Percentiles rank a stretch among this genome's conserved stretches.
Evolutionary conservation across 2,329 filamentous ascomycete genomes (phyloP).

Genomic region (Paraconiothyrium brasiliense): DNA sequence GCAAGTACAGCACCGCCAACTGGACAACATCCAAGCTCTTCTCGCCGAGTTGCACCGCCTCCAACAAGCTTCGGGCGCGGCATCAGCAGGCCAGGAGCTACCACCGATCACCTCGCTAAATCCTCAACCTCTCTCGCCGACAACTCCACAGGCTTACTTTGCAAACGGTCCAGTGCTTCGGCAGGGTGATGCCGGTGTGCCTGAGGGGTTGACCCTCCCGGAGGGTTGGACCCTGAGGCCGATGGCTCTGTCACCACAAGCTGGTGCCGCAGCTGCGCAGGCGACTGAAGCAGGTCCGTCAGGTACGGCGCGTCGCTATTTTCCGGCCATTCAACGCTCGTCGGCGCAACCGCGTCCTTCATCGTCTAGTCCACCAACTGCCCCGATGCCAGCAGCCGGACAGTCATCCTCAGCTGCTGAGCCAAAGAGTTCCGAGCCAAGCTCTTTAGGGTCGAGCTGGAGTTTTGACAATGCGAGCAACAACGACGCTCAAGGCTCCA

Average conservation of each 20-base stretch:
- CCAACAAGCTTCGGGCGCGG: conserved; percentile 40
- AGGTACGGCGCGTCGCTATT: conserved; percentile 15
- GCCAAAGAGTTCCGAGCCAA: conserved; percentile 34
- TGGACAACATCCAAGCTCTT: conserved; percentile 44
- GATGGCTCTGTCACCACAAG: conserved; percentile 38
- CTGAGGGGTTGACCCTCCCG: conserved; percentile 47
- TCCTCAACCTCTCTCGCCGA: conserved; percentile 26
- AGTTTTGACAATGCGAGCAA: conserved; percentile 44
- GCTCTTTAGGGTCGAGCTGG: conserved; percentile 48
- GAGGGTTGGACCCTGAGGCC: conserved; percentile 50
- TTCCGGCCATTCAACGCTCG: conserved; percentile 12
- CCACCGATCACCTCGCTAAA: conserved; percentile 38
- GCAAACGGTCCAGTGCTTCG: conserved; percentile 42
- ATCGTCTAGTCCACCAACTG: conserved; percentile 18
- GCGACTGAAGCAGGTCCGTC: conserved; percentile 12
- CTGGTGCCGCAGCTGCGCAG: conserved; percentile 15
- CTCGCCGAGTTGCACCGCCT: conserved; percentile 44
- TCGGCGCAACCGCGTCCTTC: conserved; percentile 14
- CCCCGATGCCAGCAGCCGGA: conserved; percentile 15
- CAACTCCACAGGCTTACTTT: conserved; percentile 45
- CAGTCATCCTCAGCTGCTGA: conserved; percentile 38
- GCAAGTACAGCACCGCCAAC: conserved; percentile 44
- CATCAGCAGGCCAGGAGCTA: conserved; percentile 38
- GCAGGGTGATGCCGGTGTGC: conserved; percentile 47
- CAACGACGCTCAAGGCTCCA: conserved; percentile 39